Evolutionary conservation across 1,284 basidiomycete species (phyloP).

Genomic region (Ustilago nuda): DNA sequence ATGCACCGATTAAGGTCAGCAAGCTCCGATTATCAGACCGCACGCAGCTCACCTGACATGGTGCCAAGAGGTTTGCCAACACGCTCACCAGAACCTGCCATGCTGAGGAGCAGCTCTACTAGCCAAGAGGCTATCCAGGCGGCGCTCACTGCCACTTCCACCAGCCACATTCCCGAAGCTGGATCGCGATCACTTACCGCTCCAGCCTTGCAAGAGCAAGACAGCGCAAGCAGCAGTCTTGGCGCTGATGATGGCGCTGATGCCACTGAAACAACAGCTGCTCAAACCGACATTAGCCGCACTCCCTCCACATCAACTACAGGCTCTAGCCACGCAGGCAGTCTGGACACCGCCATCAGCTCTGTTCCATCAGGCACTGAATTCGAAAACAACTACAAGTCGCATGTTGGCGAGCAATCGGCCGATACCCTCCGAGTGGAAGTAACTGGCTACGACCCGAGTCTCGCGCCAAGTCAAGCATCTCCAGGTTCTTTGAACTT

Average conservation of each 20-base stretch:
- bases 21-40: conserved; percentile 25
- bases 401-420: conserved; percentile 36
- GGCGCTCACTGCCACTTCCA: conserved; percentile 2
- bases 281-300: conserved; percentile 62
- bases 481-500: conserved; percentile 41
- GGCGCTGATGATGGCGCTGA: conserved; percentile 28
- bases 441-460: conserved; percentile 20
- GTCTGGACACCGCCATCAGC: conserved; percentile 54
- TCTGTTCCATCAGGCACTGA: conserved; percentile 41
- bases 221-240: conserved; percentile 22
- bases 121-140: conserved; percentile 24
- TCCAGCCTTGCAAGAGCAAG: conserved; percentile 21
- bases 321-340: conserved; percentile 48
- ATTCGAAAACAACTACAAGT: conserved; percentile 38
- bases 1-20: conserved; percentile 16
- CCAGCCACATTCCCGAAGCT: not conserved
- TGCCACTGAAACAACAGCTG: conserved; percentile 25
- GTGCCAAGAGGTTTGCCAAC: conserved; percentile 4
- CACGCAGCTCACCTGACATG: conserved; percentile 33
- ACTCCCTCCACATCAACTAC: conserved; percentile 64
- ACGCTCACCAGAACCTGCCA: not conserved
- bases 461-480: conserved; percentile 21
- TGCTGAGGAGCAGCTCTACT: conserved; percentile 14
- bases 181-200: conserved; percentile 10
- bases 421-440: conserved; percentile 37